Conservation (phyloP, 352 stramenopile species). For the Phytophthora ramorum region DNA sequence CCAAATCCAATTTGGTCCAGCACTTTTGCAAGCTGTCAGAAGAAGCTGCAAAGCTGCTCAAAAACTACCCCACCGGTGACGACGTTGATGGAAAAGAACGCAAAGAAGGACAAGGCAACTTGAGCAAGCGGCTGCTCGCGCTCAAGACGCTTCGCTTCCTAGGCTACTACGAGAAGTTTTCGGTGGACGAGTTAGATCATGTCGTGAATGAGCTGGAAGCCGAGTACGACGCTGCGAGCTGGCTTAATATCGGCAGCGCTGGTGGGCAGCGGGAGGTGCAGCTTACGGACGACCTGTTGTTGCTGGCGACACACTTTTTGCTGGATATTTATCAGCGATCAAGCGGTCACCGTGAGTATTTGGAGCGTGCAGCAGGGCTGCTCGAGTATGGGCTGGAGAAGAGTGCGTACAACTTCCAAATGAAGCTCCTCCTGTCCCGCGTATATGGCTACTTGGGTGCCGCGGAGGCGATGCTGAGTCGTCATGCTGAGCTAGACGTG, state of each 20-base stretch:
- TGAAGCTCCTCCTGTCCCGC: constrained; percentile 86
- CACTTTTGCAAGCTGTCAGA: constrained; percentile 47
- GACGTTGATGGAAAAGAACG: constrained; percentile 35
- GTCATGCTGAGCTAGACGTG: constrained; percentile 80
- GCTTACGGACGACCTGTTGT: constrained; percentile 81
- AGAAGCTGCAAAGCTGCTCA: constrained; percentile 25
- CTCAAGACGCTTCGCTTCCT: constrained; percentile 83
- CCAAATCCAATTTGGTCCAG: constrained; percentile 47
- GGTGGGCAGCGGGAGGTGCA: constrained; percentile 87
- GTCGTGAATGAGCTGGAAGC: constrained; percentile 58
- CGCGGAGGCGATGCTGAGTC: constrained; percentile 62
- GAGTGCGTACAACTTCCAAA: constrained; percentile 91
- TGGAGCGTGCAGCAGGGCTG: constrained; percentile 63
- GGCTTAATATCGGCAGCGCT: constrained; percentile 74
- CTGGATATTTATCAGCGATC: constrained; percentile 72
- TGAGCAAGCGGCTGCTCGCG: constrained; percentile 66
- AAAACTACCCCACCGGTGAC: constrained; percentile 24
- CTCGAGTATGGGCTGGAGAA: constrained; percentile 80
- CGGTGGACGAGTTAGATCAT: constrained; percentile 38
- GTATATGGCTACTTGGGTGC: constrained; percentile 83
- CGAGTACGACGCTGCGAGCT: constrained; percentile 76
- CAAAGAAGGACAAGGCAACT: constrained; percentile 51
- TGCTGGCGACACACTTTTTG: constrained; percentile 76
- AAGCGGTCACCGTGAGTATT: constrained; percentile 37
- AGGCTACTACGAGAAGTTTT: constrained; percentile 48